Evolutionary conservation across 352 stramenopile genomes (phyloP).

Genomic region (Phytopythium ostracodes): DNA sequence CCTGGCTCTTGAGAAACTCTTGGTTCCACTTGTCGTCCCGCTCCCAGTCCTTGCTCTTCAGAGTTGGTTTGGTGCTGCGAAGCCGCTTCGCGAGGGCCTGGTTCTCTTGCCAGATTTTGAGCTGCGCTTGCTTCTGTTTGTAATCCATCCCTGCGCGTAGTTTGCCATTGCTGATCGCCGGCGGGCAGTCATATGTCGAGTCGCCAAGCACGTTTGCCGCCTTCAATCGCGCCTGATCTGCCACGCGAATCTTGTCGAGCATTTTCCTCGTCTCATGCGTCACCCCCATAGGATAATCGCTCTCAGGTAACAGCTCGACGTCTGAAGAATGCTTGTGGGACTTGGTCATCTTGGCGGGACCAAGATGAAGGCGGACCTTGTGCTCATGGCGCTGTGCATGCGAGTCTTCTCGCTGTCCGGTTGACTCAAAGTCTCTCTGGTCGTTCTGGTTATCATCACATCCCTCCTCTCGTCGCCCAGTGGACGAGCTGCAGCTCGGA

Average conservation of each 20-base stretch:
- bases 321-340: background rate
- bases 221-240: background rate
- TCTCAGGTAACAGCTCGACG: background rate
- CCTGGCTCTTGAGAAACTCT: conserved; percentile 56
- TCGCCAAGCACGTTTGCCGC: background rate
- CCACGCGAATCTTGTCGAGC: conserved; percentile 1
- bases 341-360: background rate
- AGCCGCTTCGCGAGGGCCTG: conserved; percentile 63
- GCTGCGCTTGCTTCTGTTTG: conserved; percentile 61
- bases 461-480: background rate
- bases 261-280: background rate
- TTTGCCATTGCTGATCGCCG: conserved; percentile 13
- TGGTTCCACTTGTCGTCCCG: conserved; percentile 73
- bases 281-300: background rate
- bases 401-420: background rate
- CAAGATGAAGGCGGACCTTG: background rate
- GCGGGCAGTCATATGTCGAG: conserved; percentile 16
- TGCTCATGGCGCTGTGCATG: background rate
- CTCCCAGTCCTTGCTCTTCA: conserved; percentile 66
- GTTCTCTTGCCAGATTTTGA: conserved; percentile 74
- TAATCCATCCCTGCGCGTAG: conserved; percentile 31
- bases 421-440: background rate
- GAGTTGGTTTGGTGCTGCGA: conserved; percentile 55
- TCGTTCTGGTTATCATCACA: background rate
- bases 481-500: background rate